These are phyloP conservation scores for Mortierella sp. DNA, from an alignment of 371 early-diverging fungal species.

Conservation along the genomic window DNA sequence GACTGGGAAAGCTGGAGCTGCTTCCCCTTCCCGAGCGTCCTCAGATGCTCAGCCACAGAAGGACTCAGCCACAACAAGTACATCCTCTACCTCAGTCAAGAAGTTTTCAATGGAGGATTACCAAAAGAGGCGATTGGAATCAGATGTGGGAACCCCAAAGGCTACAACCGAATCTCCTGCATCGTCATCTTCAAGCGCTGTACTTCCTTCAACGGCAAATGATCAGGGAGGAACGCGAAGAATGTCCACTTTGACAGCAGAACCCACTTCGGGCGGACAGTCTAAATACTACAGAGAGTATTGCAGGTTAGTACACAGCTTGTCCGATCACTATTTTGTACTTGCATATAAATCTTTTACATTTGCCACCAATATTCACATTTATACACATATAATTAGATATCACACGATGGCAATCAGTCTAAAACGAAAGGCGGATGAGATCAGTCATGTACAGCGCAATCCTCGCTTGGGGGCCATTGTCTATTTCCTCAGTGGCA, in stretches of 20 bases:
- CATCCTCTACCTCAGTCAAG: constrained; percentile 8
- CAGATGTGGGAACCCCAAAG: constrained; percentile 27
- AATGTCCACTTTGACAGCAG: constrained; percentile 1
- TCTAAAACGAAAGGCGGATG: constrained; percentile 28
- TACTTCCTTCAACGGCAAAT: neutral
- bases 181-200: neutral
- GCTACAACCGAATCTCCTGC: constrained; percentile 9
- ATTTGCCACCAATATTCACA: neutral
- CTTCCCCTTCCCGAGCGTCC: constrained; percentile 10
- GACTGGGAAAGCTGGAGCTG: neutral
- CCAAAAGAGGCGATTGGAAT: constrained; percentile 11
- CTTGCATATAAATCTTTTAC: neutral
- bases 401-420: constrained; percentile 18
- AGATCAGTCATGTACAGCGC: constrained; percentile 17
- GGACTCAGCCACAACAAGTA: neutral
- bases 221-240: constrained; percentile 1
- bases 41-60: constrained; percentile 7
- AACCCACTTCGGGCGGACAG: constrained; percentile 1
- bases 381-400: constrained; percentile 5
- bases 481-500: constrained; percentile 31
- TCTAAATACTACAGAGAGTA: constrained; percentile 22
- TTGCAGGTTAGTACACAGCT: constrained; percentile 10
- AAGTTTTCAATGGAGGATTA: constrained; percentile 23
- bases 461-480: constrained; percentile 33
- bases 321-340: neutral